phyloP scores from a whole-genome alignment of 345 rosid genomes.

The Salix suchowensis region DNA sequence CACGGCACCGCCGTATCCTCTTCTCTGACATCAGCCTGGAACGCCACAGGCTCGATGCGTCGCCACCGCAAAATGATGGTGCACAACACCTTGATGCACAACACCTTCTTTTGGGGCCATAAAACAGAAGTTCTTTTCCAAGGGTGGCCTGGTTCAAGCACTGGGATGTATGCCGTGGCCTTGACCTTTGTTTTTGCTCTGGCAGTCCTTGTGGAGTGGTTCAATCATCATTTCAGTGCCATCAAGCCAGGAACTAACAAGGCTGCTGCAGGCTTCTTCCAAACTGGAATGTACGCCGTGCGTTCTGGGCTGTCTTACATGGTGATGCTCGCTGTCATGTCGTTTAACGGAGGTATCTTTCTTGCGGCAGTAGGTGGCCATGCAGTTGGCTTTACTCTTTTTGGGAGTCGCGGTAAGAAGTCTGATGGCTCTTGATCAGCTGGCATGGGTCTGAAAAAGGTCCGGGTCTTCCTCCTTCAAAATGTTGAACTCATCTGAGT shows the following conservation, averaged over 20 bases:
- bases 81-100: constrained; percentile 28
- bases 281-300: constrained; percentile 46
- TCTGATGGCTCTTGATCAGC: constrained; percentile 18
- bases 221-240: constrained; percentile 34
- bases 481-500: constrained; percentile 8
- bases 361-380: constrained; percentile 64
- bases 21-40: constrained; percentile 16
- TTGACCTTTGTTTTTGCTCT: constrained; percentile 54
- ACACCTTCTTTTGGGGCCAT: constrained; percentile 65
- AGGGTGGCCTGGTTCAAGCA: constrained; percentile 69
- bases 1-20: neutral
- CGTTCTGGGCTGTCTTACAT: constrained; percentile 56
- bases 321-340: constrained; percentile 77
- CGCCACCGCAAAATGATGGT: constrained; percentile 8
- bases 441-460: constrained; percentile 1
- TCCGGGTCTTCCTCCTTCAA: constrained; percentile 6
- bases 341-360: constrained; percentile 75
- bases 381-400: constrained; percentile 61
- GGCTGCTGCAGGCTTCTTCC: constrained; percentile 47
- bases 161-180: constrained; percentile 63
- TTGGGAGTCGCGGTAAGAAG: constrained; percentile 48
- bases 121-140: constrained; percentile 50
- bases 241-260: constrained; percentile 48
- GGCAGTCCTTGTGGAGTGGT: constrained; percentile 56
- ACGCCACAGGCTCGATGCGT: constrained; percentile 14